Conservation (phyloP, 257 asterid genomes). For the Solanum medicagineum region DNA sequence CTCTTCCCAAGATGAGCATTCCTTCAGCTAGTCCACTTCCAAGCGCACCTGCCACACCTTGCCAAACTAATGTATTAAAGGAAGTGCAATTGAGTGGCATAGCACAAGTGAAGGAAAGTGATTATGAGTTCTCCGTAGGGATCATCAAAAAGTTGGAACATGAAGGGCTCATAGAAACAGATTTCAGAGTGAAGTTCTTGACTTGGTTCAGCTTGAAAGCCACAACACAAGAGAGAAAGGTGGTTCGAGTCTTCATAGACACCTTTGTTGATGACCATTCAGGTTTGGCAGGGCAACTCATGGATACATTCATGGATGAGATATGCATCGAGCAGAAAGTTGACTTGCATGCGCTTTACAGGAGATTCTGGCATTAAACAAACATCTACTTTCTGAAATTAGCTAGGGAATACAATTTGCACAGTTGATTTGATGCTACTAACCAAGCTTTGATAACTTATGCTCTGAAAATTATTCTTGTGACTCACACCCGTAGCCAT, state of each 20-base stretch:
- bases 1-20: conserved; percentile 2
- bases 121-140: conserved; percentile 66
- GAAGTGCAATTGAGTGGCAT: conserved; percentile 1
- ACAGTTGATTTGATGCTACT: background rate
- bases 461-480: background rate
- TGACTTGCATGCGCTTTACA: conserved; percentile 47
- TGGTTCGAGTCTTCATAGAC: conserved; percentile 54
- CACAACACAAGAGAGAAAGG: conserved; percentile 41
- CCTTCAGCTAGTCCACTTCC: conserved; percentile 11
- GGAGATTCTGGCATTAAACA: conserved; percentile 65
- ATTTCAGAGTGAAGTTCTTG: conserved; percentile 60
- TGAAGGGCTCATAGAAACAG: conserved; percentile 47
- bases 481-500: background rate
- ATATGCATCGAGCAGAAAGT: conserved; percentile 34
- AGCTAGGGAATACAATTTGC: background rate
- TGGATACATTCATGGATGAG: conserved; percentile 48
- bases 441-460: background rate
- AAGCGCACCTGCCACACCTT: conserved; percentile 19
- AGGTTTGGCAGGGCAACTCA: conserved; percentile 62
- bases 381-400: background rate
- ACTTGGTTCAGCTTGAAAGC: conserved; percentile 87
- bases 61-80: conserved; percentile 14
- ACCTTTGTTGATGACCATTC: conserved; percentile 55
- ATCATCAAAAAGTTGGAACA: conserved; percentile 59
- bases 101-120: conserved; percentile 18